Percentiles rank a stretch among this genome's conserved stretches.
These are phyloP conservation scores for Withania somnifera DNA, from an alignment of 305 asterid genomes.

Conservation along the genomic window DNA sequence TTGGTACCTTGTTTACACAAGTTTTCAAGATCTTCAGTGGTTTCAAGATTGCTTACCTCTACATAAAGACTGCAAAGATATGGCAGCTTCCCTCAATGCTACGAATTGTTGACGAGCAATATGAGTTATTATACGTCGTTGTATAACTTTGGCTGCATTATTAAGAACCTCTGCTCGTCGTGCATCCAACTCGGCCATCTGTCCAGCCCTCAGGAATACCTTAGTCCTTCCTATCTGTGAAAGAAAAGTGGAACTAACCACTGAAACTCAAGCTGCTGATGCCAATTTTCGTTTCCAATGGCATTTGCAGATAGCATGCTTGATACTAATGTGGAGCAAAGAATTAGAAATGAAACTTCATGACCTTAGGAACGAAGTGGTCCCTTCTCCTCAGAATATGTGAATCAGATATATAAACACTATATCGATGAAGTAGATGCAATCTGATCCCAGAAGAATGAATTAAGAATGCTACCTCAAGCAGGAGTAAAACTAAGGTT, in stretches of 20 bases:
- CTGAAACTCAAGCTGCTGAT: not conserved
- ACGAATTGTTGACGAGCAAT: conserved; percentile 64
- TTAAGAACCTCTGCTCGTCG: conserved; percentile 87
- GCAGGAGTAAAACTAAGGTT: not conserved
- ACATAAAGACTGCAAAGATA: conserved; percentile 67
- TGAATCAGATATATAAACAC: not conserved
- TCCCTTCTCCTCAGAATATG: not conserved
- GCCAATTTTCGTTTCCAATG: not conserved
- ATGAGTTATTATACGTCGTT: conserved; percentile 73
- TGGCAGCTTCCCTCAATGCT: conserved; percentile 50
- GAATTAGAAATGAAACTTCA: not conserved
- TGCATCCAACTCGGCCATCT: conserved; percentile 98
- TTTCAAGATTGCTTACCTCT: conserved; percentile 49
- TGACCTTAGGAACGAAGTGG: not conserved
- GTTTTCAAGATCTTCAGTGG: conserved; percentile 3
- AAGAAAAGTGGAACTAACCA: conserved; percentile 6
- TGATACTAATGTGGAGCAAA: not conserved
- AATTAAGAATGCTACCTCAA: not conserved
- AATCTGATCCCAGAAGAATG: not conserved
- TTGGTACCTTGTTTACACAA: not conserved
- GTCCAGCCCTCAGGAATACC: conserved; percentile 98
- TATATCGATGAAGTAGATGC: not conserved
- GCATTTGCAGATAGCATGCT: not conserved
- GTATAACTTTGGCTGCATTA: conserved; percentile 79
- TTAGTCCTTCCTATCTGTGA: conserved; percentile 95